A percentile compares a stretch with the other conserved stretches of the same genome.
Conservation (phyloP, 345 rosid genomes). For the Hirschfeldia incana region DNA sequence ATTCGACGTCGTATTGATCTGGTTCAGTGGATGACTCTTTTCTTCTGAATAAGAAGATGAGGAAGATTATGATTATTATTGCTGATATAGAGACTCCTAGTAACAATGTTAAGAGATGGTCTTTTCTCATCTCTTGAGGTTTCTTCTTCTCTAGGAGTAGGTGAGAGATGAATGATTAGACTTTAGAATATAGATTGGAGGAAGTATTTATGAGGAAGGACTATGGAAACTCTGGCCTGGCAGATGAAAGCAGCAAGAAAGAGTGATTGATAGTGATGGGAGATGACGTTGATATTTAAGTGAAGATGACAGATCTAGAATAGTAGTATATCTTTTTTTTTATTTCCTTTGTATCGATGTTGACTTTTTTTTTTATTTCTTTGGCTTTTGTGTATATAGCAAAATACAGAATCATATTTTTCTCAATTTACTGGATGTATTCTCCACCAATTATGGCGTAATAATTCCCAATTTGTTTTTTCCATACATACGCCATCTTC, state of each 20-base stretch:
- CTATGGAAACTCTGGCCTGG: background rate
- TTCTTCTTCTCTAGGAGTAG: background rate
- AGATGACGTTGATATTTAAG: constrained; percentile 25
- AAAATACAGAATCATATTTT: background rate
- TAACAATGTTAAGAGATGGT: constrained; percentile 53
- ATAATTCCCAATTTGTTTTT: background rate
- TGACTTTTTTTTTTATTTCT: constrained; percentile 28
- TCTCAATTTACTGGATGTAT: background rate
- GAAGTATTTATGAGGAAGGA: background rate
- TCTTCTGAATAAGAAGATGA: constrained; percentile 37
- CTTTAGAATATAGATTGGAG: background rate
- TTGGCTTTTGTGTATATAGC: background rate
- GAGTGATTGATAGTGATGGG: constrained; percentile 19
- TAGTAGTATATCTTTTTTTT: background rate
- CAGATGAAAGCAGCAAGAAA: constrained; percentile 10
- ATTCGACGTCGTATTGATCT: constrained; percentile 44
- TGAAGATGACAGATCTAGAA: constrained; percentile 40
- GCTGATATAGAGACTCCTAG: constrained; percentile 46
- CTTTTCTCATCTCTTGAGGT: constrained; percentile 47
- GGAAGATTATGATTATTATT: constrained; percentile 41
- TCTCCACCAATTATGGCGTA: constrained; percentile 30
- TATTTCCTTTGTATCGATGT: constrained; percentile 9
- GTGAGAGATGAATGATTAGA: constrained; percentile 8
- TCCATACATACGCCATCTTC: background rate
- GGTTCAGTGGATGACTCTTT: constrained; percentile 25